These are phyloP conservation scores for Myriosclerotinia scirpicola DNA, from an alignment of 2,329 filamentous ascomycete genomes.

Conservation along the genomic window DNA sequence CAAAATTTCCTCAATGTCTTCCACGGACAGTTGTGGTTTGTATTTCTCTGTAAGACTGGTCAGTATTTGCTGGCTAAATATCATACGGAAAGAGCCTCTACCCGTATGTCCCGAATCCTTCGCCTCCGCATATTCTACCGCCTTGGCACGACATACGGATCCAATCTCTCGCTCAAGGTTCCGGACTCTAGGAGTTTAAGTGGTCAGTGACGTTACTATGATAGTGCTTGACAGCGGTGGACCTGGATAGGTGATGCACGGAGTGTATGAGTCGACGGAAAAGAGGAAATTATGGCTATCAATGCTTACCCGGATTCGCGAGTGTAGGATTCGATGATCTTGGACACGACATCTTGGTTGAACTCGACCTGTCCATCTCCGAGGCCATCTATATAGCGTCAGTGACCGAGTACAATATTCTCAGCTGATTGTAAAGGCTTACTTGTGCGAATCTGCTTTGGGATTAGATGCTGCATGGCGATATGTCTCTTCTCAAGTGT, in stretches of 20 bases:
- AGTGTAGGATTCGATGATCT: conserved; percentile 95
- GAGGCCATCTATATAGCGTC: conserved; percentile 61
- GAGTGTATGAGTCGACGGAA: background rate
- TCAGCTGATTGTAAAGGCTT: conserved; percentile 26
- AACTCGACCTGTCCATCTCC: conserved; percentile 72
- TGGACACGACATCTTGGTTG: conserved; percentile 81
- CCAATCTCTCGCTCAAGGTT: conserved; percentile 96
- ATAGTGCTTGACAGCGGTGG: background rate
- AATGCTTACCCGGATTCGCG: conserved; percentile 63
- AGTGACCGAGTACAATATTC: conserved; percentile 27
- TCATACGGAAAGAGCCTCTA: conserved; percentile 24
- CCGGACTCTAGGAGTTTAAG: conserved; percentile 64
- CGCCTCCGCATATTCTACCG: conserved; percentile 90
- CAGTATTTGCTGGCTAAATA: conserved; percentile 12
- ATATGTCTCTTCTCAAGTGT: conserved; percentile 97
- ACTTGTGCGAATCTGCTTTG: conserved; percentile 86
- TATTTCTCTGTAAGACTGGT: conserved; percentile 56
- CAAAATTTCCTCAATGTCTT: conserved; percentile 85
- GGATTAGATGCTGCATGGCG: conserved; percentile 86
- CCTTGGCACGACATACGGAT: conserved; percentile 90
- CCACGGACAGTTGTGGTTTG: conserved; percentile 68
- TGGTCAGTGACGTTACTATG: conserved; percentile 19
- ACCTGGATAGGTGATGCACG: background rate
- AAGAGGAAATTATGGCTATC: background rate
- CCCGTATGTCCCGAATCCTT: conserved; percentile 64